These are phyloP conservation scores for Parathielavia appendiculata DNA, from an alignment of 495 filamentous ascomycete genomes.

Conservation along the genomic window DNA sequence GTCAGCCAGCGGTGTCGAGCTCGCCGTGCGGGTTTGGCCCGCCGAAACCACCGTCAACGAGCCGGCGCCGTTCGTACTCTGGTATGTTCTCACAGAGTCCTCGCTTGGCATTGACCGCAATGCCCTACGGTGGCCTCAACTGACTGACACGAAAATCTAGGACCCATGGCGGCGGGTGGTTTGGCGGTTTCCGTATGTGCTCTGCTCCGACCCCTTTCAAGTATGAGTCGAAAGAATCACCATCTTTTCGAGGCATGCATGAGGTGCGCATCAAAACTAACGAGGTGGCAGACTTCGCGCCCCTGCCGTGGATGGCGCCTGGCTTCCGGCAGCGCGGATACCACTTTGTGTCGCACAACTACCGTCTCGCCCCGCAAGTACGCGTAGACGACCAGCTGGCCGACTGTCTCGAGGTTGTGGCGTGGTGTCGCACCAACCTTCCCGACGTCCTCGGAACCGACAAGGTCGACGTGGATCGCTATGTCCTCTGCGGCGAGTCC, in stretches of 20 bases:
- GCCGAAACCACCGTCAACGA: constrained; percentile 14
- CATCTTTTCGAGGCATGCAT: too few species aligned
- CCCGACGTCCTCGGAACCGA: constrained; percentile 20
- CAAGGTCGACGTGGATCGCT: constrained; percentile 27
- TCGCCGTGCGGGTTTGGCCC: constrained; percentile 26
- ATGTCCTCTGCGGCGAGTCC: constrained; percentile 28
- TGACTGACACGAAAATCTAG: neutral
- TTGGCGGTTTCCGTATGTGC: constrained; percentile 24
- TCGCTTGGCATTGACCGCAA: too few species aligned
- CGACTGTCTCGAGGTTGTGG: constrained; percentile 25
- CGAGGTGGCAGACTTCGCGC: constrained; percentile 16
- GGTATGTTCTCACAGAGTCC: neutral
- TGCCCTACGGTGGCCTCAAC: too few species aligned
- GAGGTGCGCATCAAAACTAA: too few species aligned
- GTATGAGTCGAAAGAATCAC: too few species aligned
- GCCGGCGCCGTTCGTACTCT: constrained; percentile 24
- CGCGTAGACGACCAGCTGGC: constrained; percentile 24
- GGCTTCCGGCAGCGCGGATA: constrained; percentile 26
- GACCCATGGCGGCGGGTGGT: constrained; percentile 31
- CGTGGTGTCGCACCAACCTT: constrained; percentile 24
- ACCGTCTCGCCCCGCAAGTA: constrained; percentile 30
- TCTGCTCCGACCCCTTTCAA: neutral
- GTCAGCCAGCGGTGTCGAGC: constrained; percentile 14
- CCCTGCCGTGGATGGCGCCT: constrained; percentile 23
- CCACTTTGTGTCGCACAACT: constrained; percentile 32